phyloP scores from a whole-genome alignment of 1,139 yeast species.

The Candida dubliniensis region DNA sequence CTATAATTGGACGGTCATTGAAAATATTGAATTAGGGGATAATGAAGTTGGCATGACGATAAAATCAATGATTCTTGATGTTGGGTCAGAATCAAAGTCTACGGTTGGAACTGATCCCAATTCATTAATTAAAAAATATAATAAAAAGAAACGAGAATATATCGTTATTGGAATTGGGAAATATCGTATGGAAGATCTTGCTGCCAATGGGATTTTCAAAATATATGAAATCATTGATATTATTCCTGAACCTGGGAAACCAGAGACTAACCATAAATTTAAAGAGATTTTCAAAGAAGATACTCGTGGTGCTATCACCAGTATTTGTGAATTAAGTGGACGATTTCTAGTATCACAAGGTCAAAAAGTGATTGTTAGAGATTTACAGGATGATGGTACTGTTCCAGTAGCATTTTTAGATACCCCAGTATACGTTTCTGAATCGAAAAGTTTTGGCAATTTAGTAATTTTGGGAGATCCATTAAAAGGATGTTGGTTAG shows the following conservation, averaged over 20 bases:
- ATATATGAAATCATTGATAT: constrained; percentile 77
- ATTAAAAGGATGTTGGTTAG: constrained; percentile 74
- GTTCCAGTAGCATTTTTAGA: constrained; percentile 95
- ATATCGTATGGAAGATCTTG: constrained; percentile 78
- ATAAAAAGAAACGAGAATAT: constrained; percentile 60
- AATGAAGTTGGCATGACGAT: constrained; percentile 66
- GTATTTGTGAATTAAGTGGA: constrained; percentile 80
- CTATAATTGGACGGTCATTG: constrained; percentile 73
- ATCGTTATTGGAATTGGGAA: constrained; percentile 78
- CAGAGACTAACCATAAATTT: constrained; percentile 79
- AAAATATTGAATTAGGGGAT: constrained; percentile 61
- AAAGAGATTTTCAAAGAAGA: constrained; percentile 76
- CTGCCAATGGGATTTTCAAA: constrained; percentile 78
- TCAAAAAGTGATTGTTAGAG: constrained; percentile 79
- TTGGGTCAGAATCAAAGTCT: constrained; percentile 25
- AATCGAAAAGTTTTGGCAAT: constrained; percentile 81
- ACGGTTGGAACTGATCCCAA: constrained; percentile 14
- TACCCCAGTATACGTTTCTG: constrained; percentile 75
- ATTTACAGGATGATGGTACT: constrained; percentile 78
- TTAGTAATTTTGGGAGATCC: constrained; percentile 78
- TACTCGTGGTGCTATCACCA: constrained; percentile 82
- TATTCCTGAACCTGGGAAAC: constrained; percentile 87
- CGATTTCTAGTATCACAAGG: constrained; percentile 86
- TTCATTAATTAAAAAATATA: constrained; percentile 39
- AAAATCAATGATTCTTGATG: constrained; percentile 60